phyloP scores from a whole-genome alignment of 257 asterid genomes.

The Oldenlandia corymbosa region DNA sequence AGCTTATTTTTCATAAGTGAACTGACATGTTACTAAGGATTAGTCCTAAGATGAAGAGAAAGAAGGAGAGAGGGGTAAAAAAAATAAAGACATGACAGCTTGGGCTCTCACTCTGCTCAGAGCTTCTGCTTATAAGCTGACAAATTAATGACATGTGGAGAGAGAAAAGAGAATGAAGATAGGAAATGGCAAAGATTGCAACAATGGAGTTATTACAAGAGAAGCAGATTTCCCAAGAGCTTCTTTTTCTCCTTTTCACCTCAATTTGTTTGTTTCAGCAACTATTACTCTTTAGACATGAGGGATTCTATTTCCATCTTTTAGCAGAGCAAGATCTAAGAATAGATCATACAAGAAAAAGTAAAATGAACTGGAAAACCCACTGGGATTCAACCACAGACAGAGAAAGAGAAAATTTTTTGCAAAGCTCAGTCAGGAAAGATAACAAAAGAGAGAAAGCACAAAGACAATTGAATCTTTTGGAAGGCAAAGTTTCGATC shows the following conservation, averaged over 20 bases:
- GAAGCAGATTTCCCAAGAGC: conserved; percentile 16
- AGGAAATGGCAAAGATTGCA: conserved; percentile 19
- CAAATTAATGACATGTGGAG: conserved; percentile 38
- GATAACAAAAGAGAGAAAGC: conserved; percentile 18
- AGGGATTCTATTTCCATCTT: conserved; percentile 17
- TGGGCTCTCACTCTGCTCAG: conserved; percentile 17
- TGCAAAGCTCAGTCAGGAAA: conserved; percentile 29
- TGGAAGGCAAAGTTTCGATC: conserved; percentile 15
- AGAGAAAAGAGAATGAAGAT: conserved; percentile 8
- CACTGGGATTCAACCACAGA: conserved; percentile 10
- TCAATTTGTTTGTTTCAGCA: conserved; percentile 5
- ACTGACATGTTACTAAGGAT: conserved; percentile 45
- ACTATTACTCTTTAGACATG: conserved; percentile 4
- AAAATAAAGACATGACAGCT: conserved; percentile 55
- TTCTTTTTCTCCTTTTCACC: conserved; percentile 19
- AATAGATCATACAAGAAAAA: conserved; percentile 23
- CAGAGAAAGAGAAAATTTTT: conserved; percentile 12
- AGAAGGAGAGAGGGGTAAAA: conserved; percentile 29
- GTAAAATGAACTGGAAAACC: conserved; percentile 4
- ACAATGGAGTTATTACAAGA: conserved; percentile 7
- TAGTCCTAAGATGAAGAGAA: conserved; percentile 29
- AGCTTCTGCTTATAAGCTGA: conserved; percentile 36
- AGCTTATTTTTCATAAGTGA: conserved; percentile 17
- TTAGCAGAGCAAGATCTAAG: conserved; percentile 32
- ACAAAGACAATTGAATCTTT: conserved; percentile 34